Conservation (phyloP, 768 basidiomycete species). For the Lactarius psammicola region DNA sequence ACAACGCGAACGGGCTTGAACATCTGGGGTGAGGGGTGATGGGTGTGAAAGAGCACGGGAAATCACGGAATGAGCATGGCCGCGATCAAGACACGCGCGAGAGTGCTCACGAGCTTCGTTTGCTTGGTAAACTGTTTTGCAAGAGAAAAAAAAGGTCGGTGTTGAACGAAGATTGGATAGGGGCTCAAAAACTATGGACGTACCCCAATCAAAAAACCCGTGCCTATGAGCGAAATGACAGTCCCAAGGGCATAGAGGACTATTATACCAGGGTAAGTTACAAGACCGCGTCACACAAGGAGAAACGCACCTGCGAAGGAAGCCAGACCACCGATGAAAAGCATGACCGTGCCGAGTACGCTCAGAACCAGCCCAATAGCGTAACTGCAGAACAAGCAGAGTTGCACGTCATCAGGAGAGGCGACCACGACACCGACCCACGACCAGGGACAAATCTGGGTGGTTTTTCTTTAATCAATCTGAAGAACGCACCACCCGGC, state of each 20-base stretch:
- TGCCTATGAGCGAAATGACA: conserved; percentile 78
- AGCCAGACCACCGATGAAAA: conserved; percentile 66
- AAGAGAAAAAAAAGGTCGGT: background rate
- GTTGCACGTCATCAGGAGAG: background rate
- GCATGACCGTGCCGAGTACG: conserved; percentile 70
- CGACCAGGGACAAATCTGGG: background rate
- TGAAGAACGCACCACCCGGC: conserved; percentile 61
- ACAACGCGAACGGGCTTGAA: conserved; percentile 89
- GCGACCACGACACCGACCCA: background rate
- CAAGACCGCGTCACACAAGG: conserved; percentile 10
- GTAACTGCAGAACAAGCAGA: conserved; percentile 47
- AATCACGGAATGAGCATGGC: background rate
- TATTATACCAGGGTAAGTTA: conserved; percentile 33
- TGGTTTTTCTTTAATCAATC: background rate
- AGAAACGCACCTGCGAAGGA: conserved; percentile 69
- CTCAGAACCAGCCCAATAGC: conserved; percentile 76
- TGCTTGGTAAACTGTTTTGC: conserved; percentile 67
- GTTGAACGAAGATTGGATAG: background rate
- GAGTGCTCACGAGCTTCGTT: conserved; percentile 61
- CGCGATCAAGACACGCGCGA: background rate
- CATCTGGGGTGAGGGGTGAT: conserved; percentile 58
- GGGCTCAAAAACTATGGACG: conserved; percentile 34
- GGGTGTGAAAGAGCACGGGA: background rate
- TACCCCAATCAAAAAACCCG: conserved; percentile 89
- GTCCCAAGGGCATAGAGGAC: conserved; percentile 84